Evolutionary conservation across 768 basidiomycete species (phyloP).

Genomic region (Leccinellum albellum): DNA sequence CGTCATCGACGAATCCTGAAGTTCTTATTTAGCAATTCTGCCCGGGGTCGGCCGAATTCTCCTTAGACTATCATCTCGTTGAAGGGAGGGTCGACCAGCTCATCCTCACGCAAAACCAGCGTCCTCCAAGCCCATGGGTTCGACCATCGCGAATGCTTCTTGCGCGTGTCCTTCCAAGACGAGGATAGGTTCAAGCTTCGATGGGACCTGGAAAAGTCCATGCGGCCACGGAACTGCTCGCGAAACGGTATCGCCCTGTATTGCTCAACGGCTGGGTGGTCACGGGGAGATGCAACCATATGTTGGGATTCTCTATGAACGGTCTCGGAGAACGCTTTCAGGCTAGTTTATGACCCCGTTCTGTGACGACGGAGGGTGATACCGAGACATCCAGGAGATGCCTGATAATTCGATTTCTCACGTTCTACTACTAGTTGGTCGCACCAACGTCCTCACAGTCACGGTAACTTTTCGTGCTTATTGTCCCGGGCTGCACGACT

Average conservation of each 20-base stretch:
- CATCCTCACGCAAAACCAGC: too few relatives aligned
- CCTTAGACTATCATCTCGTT: too few relatives aligned
- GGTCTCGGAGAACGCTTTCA: constrained; percentile 46
- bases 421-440: too few relatives aligned
- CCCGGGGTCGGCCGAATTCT: too few relatives aligned
- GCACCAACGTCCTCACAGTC: too few relatives aligned
- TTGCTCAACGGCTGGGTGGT: constrained; percentile 36
- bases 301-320: constrained; percentile 51
- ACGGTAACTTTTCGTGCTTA: constrained; percentile 38
- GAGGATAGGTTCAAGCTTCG: constrained; percentile 38
- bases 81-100: too few relatives aligned
- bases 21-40: too few relatives aligned
- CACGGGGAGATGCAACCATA: constrained; percentile 46
- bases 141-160: constrained; percentile 37
- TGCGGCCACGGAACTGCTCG: constrained; percentile 31
- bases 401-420: too few relatives aligned
- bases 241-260: constrained; percentile 31
- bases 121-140: constrained; percentile 38
- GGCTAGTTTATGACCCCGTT: constrained; percentile 49
- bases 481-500: constrained; percentile 40
- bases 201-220: constrained; percentile 28
- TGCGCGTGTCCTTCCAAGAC: constrained; percentile 47
- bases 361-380: constrained; percentile 17
- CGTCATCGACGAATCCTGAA: too few relatives aligned
- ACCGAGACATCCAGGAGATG: too few relatives aligned